Conservation (phyloP, 345 rosid species). For the Carallia brachiata region DNA sequence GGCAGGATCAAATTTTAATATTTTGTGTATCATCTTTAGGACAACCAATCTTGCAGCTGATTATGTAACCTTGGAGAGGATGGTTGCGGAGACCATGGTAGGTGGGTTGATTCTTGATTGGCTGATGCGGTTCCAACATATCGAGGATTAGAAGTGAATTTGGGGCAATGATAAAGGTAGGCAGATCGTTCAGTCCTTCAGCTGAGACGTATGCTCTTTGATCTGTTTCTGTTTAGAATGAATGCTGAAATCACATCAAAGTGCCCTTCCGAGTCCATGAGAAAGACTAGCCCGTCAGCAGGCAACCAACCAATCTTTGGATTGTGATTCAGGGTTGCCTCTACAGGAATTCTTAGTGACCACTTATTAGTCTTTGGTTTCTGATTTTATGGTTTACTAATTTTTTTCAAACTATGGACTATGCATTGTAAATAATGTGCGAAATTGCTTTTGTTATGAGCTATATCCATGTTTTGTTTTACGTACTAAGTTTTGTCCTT, state of each 20-base stretch:
- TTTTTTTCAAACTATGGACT: too few relatives aligned
- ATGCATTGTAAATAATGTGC: too few relatives aligned
- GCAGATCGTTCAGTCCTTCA: neutral
- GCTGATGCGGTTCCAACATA: constrained; percentile 61
- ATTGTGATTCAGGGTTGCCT: too few relatives aligned
- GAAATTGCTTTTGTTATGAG: too few relatives aligned
- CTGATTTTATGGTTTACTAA: too few relatives aligned
- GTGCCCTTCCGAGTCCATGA: neutral
- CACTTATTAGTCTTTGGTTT: too few relatives aligned
- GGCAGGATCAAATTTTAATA: constrained; percentile 42
- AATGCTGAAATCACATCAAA: too few relatives aligned
- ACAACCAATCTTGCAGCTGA: constrained; percentile 74
- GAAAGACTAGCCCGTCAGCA: neutral
- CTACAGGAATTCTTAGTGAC: too few relatives aligned
- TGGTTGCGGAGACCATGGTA: constrained; percentile 55
- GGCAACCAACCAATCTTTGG: too few relatives aligned
- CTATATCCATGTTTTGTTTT: neutral
- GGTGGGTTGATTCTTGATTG: constrained; percentile 70
- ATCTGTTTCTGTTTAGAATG: neutral
- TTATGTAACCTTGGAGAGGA: constrained; percentile 57
- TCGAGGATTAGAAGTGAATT: constrained; percentile 65
- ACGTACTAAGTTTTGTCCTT: neutral
- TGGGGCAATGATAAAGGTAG: constrained; percentile 63
- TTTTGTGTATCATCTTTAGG: constrained; percentile 57
- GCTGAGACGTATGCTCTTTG: neutral